A percentile compares a stretch with the other conserved stretches of the same genome.
These are phyloP conservation scores for Leavenworthia alabamica DNA, from an alignment of 345 rosid genomes.

Conservation along the genomic window DNA sequence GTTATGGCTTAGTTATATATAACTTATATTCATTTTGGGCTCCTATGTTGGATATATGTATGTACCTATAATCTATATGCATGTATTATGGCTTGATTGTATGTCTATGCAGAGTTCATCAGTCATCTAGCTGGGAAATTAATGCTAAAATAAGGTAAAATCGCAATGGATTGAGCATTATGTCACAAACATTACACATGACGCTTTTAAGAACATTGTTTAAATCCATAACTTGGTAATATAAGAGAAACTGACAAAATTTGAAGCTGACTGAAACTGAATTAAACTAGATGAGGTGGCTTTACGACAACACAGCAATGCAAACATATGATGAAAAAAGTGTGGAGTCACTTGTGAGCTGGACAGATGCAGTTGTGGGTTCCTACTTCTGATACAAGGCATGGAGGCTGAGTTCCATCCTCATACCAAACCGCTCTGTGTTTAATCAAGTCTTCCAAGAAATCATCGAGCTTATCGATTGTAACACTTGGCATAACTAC, in stretches of 20 bases:
- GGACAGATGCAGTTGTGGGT: conserved; percentile 57
- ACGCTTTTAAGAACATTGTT: too few relatives aligned
- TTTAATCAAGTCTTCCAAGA: conserved; percentile 54
- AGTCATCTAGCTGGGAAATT: too few relatives aligned
- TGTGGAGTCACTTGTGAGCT: conserved; percentile 41
- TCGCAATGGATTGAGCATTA: neutral
- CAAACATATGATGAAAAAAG: neutral
- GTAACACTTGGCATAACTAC: conserved; percentile 93
- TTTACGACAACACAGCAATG: too few relatives aligned
- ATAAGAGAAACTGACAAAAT: conserved; percentile 13
- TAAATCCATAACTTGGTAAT: neutral
- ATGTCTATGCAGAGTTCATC: neutral
- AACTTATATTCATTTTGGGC: conserved; percentile 19
- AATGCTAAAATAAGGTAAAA: neutral
- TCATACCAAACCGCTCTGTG: conserved; percentile 58
- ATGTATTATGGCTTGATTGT: conserved; percentile 15
- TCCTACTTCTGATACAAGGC: conserved; percentile 63
- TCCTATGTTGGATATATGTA: conserved; percentile 8
- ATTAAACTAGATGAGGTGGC: neutral
- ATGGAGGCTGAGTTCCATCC: conserved; percentile 47
- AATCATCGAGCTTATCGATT: conserved; percentile 69
- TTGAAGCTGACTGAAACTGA: neutral
- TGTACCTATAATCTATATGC: too few relatives aligned
- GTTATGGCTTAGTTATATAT: neutral
- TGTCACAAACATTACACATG: too few relatives aligned